Evolutionary conservation across 352 stramenopile species (phyloP).

Genomic region (Phytopythium montanum): DNA sequence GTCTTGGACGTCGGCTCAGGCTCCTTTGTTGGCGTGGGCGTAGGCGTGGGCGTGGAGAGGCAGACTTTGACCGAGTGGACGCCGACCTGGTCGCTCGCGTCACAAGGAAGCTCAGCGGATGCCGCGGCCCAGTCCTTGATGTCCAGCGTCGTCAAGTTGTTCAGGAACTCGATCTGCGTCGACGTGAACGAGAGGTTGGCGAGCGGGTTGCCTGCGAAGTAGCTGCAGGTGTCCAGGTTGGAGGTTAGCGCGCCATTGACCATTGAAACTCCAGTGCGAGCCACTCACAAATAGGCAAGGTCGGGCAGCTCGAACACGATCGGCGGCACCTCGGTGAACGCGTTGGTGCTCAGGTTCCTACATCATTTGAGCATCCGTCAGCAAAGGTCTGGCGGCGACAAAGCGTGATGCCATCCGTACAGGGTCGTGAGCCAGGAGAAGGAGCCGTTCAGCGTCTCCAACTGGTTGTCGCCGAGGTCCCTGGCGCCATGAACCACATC

Average conservation of each 20-base stretch:
- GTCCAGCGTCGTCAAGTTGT: constrained; percentile 10
- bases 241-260: not conserved
- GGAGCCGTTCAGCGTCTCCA: constrained; percentile 16
- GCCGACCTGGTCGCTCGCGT: not conserved
- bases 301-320: constrained; percentile 15
- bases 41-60: not conserved
- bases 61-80: not conserved
- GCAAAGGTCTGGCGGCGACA: too few relatives aligned
- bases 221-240: not conserved
- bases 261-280: not conserved
- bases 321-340: constrained; percentile 15
- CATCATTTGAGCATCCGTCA: not conserved
- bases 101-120: not conserved
- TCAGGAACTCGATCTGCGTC: constrained; percentile 15
- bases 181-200: constrained; percentile 13
- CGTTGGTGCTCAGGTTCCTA: constrained; percentile 18
- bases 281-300: constrained; percentile 12
- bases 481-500: constrained; percentile 6
- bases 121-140: constrained; percentile 1
- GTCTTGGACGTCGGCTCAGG: not conserved
- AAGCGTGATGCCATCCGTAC: constrained; percentile 6
- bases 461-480: constrained; percentile 13
- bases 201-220: constrained; percentile 13
- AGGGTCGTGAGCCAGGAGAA: constrained; percentile 12
- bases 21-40: not conserved